Evolutionary conservation across 2,329 filamentous ascomycete genomes (phyloP).

Genomic region (Aspergillus aculeatus): DNA sequence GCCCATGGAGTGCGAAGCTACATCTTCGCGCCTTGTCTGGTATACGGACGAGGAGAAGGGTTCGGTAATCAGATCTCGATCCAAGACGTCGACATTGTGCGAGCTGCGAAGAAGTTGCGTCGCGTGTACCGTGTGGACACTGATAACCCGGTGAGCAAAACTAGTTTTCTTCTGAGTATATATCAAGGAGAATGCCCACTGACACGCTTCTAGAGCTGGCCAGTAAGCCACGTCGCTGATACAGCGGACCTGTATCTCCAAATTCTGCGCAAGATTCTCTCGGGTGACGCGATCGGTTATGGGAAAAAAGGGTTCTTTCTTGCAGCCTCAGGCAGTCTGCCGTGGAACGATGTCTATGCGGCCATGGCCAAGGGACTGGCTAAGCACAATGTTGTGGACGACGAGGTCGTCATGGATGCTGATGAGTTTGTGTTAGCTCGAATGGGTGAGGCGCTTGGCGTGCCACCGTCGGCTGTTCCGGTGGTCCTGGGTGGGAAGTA

Average conservation of each 20-base stretch:
- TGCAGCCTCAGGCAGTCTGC: slow-evolving; percentile 49
- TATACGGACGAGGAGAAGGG: slow-evolving; percentile 52
- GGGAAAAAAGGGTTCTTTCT: slow-evolving; percentile 53
- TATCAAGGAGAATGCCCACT: background rate
- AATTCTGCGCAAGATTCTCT: slow-evolving; percentile 48
- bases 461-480: slow-evolving; percentile 38
- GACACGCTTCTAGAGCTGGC: slow-evolving; percentile 45
- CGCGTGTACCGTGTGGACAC: slow-evolving; percentile 46
- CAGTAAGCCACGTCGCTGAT: slow-evolving; percentile 54
- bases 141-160: slow-evolving; percentile 31
- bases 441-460: slow-evolving; percentile 45
- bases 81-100: slow-evolving; percentile 51
- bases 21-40: slow-evolving; percentile 56
- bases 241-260: slow-evolving; percentile 49
- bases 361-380: slow-evolving; percentile 46
- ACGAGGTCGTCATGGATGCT: slow-evolving; percentile 37
- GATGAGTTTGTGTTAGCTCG: slow-evolving; percentile 36
- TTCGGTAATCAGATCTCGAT: slow-evolving; percentile 55
- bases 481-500: slow-evolving; percentile 48
- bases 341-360: slow-evolving; percentile 53
- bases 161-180: background rate
- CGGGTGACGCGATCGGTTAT: slow-evolving; percentile 36
- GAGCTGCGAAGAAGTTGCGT: slow-evolving; percentile 43
- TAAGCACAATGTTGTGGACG: slow-evolving; percentile 41
- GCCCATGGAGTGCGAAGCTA: slow-evolving; percentile 48